These are phyloP conservation scores for Carpinus viminea DNA, from an alignment of 306 rosid genomes.

Conservation along the genomic window DNA sequence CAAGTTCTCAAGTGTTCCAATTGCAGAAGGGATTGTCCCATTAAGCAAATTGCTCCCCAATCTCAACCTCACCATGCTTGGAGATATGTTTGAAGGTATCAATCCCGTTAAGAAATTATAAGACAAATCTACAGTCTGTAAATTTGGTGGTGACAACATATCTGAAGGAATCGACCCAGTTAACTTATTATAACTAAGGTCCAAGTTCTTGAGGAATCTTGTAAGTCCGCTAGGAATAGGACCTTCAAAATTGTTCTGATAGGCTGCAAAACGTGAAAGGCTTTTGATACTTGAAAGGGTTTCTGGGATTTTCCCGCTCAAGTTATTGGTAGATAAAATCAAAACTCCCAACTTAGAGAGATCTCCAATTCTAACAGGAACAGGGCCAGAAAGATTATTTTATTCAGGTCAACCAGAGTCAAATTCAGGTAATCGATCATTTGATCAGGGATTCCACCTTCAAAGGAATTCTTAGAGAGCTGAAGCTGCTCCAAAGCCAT, in stretches of 20 bases:
- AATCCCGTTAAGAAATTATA: constrained; percentile 42
- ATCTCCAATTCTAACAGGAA: constrained; percentile 47
- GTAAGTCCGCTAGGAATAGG: constrained; percentile 55
- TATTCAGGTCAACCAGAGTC: constrained; percentile 45
- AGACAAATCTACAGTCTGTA: constrained; percentile 65
- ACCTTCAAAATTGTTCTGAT: constrained; percentile 48
- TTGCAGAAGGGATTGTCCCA: constrained; percentile 41
- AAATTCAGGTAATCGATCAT: constrained; percentile 41
- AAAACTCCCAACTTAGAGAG: constrained; percentile 59
- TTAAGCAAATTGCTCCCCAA: constrained; percentile 53
- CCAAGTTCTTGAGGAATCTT: constrained; percentile 45
- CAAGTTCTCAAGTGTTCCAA: constrained; percentile 16
- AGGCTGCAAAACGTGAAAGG: constrained; percentile 70
- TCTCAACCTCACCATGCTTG: constrained; percentile 61
- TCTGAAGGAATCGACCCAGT: constrained; percentile 49
- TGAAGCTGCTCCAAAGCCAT: constrained; percentile 54
- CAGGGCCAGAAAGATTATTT: constrained; percentile 34
- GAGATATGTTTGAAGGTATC: constrained; percentile 48
- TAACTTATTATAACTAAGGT: constrained; percentile 57
- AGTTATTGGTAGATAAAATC: constrained; percentile 55
- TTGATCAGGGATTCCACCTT: constrained; percentile 47
- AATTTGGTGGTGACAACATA: constrained; percentile 41
- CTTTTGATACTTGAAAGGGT: constrained; percentile 34
- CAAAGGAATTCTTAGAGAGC: constrained; percentile 43
- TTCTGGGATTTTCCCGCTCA: constrained; percentile 52